A percentile compares a stretch with the other conserved stretches of the same genome.
phyloP scores from a whole-genome alignment of 1,139 yeast genomes.

The Pichia sp. region DNA sequence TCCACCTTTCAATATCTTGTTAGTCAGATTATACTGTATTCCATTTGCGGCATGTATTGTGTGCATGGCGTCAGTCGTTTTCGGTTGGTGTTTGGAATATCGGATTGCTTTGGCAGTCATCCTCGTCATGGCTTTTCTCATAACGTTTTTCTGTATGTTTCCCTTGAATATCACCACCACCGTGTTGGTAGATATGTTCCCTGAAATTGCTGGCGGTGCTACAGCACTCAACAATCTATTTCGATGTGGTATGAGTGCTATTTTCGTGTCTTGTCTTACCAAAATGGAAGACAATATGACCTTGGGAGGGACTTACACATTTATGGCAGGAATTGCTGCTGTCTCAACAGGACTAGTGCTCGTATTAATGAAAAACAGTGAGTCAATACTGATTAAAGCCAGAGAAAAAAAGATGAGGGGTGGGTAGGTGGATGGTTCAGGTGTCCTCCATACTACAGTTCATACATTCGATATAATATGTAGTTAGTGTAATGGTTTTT shows the following conservation, averaged over 20 bases:
- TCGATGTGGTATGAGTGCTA: conserved; percentile 58
- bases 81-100: conserved; percentile 66
- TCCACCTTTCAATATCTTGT: conserved; percentile 41
- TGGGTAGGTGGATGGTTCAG: neutral
- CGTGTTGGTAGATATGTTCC: conserved; percentile 57
- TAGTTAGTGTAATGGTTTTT: too few species aligned
- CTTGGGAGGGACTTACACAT: conserved; percentile 61
- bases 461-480: neutral
- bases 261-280: conserved; percentile 58
- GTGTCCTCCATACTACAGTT: neutral
- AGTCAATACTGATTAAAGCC: conserved; percentile 8
- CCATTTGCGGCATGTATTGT: conserved; percentile 37
- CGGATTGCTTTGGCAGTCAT: conserved; percentile 51
- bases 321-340: conserved; percentile 43
- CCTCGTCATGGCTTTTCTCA: conserved; percentile 49
- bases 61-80: conserved; percentile 43
- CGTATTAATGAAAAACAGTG: conserved; percentile 20
- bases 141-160: conserved; percentile 51
- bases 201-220: conserved; percentile 56
- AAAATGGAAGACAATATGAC: conserved; percentile 50
- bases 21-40: conserved; percentile 42
- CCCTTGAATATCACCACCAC: conserved; percentile 51
- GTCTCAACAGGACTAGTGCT: conserved; percentile 20
- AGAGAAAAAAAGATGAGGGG: neutral
- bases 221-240: conserved; percentile 57